Evolutionary conservation across 768 basidiomycete genomes (phyloP).

Genomic region (Psilocybe sp.): DNA sequence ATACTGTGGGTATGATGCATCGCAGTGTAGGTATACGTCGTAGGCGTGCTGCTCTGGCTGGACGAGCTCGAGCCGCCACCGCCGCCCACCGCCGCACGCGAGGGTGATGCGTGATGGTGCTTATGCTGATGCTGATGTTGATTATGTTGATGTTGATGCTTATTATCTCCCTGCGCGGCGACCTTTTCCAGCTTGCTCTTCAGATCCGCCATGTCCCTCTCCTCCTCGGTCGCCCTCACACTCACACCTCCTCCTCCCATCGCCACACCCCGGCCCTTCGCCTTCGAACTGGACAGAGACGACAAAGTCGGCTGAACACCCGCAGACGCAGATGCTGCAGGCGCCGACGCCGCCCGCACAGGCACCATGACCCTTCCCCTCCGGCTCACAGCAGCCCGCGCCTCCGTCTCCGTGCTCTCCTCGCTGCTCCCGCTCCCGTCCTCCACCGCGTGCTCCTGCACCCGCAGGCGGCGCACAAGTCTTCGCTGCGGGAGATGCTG

Average conservation of each 20-base stretch:
- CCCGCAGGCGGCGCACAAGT: too few species aligned
- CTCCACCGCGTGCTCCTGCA: too few species aligned
- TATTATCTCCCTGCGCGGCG: slow-evolving; percentile 24
- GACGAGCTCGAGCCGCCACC: slow-evolving; percentile 10
- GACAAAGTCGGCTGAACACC: slow-evolving; percentile 72
- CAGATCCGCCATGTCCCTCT: slow-evolving; percentile 53
- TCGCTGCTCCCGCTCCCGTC: too few species aligned
- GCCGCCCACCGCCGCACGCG: slow-evolving; percentile 4
- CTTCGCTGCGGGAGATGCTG: too few species aligned
- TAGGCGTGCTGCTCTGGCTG: too few species aligned
- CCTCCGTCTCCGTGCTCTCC: too few species aligned
- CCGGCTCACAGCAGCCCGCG: too few species aligned
- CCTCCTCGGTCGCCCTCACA: slow-evolving; percentile 28
- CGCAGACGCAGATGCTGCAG: slow-evolving; percentile 89
- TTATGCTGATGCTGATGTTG: neutral
- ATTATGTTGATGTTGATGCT: neutral
- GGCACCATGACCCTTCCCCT: slow-evolving; percentile 21
- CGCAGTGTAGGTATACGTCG: too few species aligned
- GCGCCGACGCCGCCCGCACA: slow-evolving; percentile 53
- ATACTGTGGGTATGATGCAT: too few species aligned
- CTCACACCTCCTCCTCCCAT: slow-evolving; percentile 13
- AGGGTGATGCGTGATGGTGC: slow-evolving; percentile 2
- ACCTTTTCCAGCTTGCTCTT: slow-evolving; percentile 67
- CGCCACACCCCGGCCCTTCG: slow-evolving; percentile 11
- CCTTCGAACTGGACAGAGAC: slow-evolving; percentile 48